Percentiles rank a stretch among this genome's conserved stretches.
phyloP scores from a whole-genome alignment of 805 yeast species.

The Candida bentonensis region DNA sequence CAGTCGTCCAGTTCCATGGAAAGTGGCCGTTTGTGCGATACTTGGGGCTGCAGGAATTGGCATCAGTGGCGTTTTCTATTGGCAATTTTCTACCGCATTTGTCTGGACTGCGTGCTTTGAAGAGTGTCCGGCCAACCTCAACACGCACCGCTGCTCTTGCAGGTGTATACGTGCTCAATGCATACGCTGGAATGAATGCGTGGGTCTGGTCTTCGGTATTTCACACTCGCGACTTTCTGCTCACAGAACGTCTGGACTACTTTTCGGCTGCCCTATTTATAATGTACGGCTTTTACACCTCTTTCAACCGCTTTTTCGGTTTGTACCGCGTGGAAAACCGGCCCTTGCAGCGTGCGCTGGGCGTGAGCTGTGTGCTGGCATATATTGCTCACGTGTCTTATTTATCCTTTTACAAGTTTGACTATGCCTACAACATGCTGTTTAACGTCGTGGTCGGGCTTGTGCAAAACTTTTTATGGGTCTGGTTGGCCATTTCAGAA shows the following conservation, averaged over 20 bases:
- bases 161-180: conserved; percentile 31
- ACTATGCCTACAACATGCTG: conserved; percentile 86
- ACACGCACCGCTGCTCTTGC: conserved; percentile 12
- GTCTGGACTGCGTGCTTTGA: conserved; percentile 27
- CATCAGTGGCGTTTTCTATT: conserved; percentile 66
- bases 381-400: conserved; percentile 55
- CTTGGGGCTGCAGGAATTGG: conserved; percentile 74
- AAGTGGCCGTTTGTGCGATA: conserved; percentile 89
- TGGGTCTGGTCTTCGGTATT: conserved; percentile 81
- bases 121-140: conserved; percentile 11
- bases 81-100: conserved; percentile 55
- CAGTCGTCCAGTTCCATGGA: conserved; percentile 80
- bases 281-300: conserved; percentile 59
- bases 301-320: conserved; percentile 44
- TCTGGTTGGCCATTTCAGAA: conserved; percentile 18
- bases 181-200: conserved; percentile 62
- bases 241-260: conserved; percentile 81
- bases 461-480: conserved; percentile 51
- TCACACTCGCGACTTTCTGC: conserved; percentile 67
- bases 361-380: conserved; percentile 30
- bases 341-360: conserved; percentile 23
- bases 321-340: conserved; percentile 31
- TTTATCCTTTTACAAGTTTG: conserved; percentile 56
- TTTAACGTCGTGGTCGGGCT: conserved; percentile 74
- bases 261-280: conserved; percentile 89